Percentiles rank a stretch among this genome's conserved stretches.
phyloP scores from a whole-genome alignment of 768 basidiomycete genomes.

The Hericium alpestre region DNA sequence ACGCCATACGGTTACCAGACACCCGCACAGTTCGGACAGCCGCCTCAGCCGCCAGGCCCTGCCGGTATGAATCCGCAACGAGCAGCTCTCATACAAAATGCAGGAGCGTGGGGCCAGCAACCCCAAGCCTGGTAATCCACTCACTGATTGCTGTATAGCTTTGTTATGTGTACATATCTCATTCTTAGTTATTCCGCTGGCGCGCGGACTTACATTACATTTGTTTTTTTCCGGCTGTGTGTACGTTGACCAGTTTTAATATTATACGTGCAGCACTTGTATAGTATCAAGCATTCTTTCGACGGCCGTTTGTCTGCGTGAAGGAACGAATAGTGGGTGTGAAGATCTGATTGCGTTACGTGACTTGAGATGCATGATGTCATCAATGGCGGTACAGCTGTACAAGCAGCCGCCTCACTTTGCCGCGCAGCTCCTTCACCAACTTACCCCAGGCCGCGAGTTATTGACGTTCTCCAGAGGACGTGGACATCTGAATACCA shows the following conservation, averaged over 20 bases:
- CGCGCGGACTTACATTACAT: too few relatives aligned
- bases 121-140: too few relatives aligned
- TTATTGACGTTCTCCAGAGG: background rate
- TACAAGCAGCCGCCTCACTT: too few relatives aligned
- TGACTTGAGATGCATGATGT: too few relatives aligned
- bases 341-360: too few relatives aligned
- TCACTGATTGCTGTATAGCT: slow-evolving; percentile 11
- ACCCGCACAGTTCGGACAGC: slow-evolving; percentile 26
- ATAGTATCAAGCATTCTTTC: too few relatives aligned
- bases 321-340: too few relatives aligned
- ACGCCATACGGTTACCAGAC: slow-evolving; percentile 25
- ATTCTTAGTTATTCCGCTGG: background rate
- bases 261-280: too few relatives aligned
- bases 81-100: slow-evolving; percentile 52
- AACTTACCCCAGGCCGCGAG: too few relatives aligned
- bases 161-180: slow-evolving; percentile 4
- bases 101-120: slow-evolving; percentile 24
- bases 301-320: too few relatives aligned
- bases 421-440: too few relatives aligned
- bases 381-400: too few relatives aligned
- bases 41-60: slow-evolving; percentile 33
- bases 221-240: background rate
- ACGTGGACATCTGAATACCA: background rate
- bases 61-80: slow-evolving; percentile 51
- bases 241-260: background rate